Evolutionary conservation across 2,329 filamentous ascomycete genomes (phyloP).

Genomic region (Biscogniauxia sp.): DNA sequence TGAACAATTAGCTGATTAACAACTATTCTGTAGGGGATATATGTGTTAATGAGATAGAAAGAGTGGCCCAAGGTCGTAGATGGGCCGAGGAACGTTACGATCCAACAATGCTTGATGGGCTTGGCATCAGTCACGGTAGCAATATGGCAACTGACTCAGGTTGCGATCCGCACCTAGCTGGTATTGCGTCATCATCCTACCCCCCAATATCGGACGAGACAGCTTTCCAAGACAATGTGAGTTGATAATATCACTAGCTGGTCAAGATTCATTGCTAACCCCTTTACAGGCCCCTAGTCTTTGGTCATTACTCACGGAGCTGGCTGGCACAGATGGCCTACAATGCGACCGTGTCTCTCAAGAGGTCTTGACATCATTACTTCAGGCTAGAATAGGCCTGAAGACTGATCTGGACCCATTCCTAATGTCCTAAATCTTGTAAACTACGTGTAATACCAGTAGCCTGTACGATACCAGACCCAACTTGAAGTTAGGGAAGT

Average conservation of each 20-base stretch:
- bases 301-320: constrained; percentile 5
- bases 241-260: background rate
- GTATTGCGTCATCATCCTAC: background rate
- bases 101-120: background rate
- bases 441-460: background rate
- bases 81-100: background rate
- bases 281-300: constrained; percentile 2
- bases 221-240: constrained; percentile 1
- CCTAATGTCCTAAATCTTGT: background rate
- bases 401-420: background rate
- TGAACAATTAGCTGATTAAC: background rate
- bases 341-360: constrained; percentile 7
- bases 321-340: constrained; percentile 4
- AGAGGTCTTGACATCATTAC: background rate
- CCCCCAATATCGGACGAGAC: background rate
- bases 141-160: background rate
- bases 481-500: background rate
- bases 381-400: background rate
- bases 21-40: background rate
- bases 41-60: constrained; percentile 1
- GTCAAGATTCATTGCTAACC: background rate
- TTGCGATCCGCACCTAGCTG: background rate
- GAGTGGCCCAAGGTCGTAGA: background rate
- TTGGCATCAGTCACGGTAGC: background rate
- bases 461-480: background rate